These are phyloP conservation scores for Sporisorium reilianum DNA, from an alignment of 1,284 basidiomycete genomes.

Conservation along the genomic window DNA sequence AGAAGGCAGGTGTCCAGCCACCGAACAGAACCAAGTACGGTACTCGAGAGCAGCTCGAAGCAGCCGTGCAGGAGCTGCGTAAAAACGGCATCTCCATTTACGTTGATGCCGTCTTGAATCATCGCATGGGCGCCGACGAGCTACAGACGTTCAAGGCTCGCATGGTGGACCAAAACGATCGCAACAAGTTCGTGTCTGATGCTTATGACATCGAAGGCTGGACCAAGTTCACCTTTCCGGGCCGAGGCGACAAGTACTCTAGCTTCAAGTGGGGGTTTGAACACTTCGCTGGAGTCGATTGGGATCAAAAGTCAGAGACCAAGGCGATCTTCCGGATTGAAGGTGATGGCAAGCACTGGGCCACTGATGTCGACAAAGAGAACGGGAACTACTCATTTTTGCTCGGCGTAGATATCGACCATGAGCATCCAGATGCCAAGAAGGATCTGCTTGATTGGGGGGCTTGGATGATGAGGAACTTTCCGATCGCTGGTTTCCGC, in stretches of 20 bases:
- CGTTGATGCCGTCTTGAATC: slow-evolving; percentile 73
- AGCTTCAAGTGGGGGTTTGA: slow-evolving; percentile 72
- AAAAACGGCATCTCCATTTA: slow-evolving; percentile 70
- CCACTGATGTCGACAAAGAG: slow-evolving; percentile 68
- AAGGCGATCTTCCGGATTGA: slow-evolving; percentile 74
- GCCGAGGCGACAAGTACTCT: slow-evolving; percentile 77
- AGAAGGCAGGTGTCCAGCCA: slow-evolving; percentile 69
- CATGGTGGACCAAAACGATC: slow-evolving; percentile 50
- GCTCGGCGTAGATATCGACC: slow-evolving; percentile 76
- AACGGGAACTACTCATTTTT: slow-evolving; percentile 71
- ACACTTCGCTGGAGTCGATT: slow-evolving; percentile 79
- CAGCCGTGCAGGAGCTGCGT: slow-evolving; percentile 74
- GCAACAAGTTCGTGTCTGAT: slow-evolving; percentile 41
- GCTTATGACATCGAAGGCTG: slow-evolving; percentile 59
- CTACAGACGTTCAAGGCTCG: slow-evolving; percentile 76
- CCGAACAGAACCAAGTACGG: slow-evolving; percentile 86
- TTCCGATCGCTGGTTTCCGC: slow-evolving; percentile 59
- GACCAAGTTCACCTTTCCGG: slow-evolving; percentile 81
- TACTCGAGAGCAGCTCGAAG: slow-evolving; percentile 81
- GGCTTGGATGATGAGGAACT: slow-evolving; percentile 73
- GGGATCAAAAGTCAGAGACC: slow-evolving; percentile 79
- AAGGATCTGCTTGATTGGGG: slow-evolving; percentile 72
- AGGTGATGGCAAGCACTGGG: slow-evolving; percentile 74
- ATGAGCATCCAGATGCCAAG: slow-evolving; percentile 81
- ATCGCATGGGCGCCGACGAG: slow-evolving; percentile 80